Evolutionary conservation across 202 grass and related monocot genomes (phyloP).

Genomic region (Panicum virgatum): DNA sequence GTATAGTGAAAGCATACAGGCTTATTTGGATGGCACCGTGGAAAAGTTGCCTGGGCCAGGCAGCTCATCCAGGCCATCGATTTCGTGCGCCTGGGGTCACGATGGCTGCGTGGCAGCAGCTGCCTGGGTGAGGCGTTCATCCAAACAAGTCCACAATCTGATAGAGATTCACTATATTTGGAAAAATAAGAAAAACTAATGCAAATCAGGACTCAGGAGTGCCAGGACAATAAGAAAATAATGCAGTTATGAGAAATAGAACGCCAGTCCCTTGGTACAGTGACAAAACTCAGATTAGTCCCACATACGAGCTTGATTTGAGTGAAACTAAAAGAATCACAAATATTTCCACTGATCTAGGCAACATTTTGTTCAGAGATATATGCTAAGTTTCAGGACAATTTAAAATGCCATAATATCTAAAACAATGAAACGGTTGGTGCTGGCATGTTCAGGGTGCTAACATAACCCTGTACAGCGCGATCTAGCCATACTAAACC

Average conservation of each 20-base stretch:
- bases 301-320: neutral
- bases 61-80: no score
- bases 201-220: neutral
- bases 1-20: neutral
- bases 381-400: neutral
- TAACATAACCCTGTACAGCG: neutral
- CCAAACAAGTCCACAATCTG: no score
- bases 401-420: neutral
- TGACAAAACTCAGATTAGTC: neutral
- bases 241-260: neutral
- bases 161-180: neutral
- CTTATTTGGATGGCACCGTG: no score
- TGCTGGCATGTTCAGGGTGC: neutral
- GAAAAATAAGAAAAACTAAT: neutral
- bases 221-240: neutral
- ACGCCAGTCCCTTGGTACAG: neutral
- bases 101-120: no score
- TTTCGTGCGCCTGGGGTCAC: no score
- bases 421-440: neutral
- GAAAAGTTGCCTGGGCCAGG: no score
- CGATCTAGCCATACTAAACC: neutral
- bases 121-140: no score
- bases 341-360: neutral
- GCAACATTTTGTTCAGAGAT: neutral
- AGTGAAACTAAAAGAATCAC: neutral